Base-by-base conservation (phyloP, 352 stramenopile species). In the Pythium diclinum region DNA sequence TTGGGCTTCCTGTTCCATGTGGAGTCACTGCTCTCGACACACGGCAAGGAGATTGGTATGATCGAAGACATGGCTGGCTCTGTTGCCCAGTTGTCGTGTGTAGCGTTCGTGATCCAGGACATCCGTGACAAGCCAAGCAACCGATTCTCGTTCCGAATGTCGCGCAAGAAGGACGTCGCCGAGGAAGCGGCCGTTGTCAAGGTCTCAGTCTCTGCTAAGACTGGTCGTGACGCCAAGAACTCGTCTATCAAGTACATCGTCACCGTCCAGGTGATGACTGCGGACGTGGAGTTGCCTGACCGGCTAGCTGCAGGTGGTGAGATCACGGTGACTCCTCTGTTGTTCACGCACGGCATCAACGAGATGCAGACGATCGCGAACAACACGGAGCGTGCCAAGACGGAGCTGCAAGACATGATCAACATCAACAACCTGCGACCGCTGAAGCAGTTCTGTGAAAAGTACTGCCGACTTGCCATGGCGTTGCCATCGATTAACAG, bases 21-120 rank as follows among this genome's bases (percentile, higher is more conserved):
- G 49, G 94, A 98, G 71, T 97, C 92, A 3, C 75, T 99, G 17
- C 68, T 99, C 6, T 97, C 87, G 67, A 97, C 96, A 6, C 92
- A 97, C 51, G 95, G 95, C 56, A 98, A 98, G 65, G 96, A 99
- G 69, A 88, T 98, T 32, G 92, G 92, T 28, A 99, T 99, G 96
- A 78, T 99, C 13, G 83, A 97, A 74, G 91, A 97, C 73, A 91
- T 97, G 79, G 83, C 80, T 8, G 91, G 84, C 14, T 66, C 90
- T 0, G 70, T 95, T 9, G 85, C 91, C 33, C 82, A 91, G 61
- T 54, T 97, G n/a, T 88, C 75, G 40, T 92, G 81, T 46, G 85
- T 96, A 5, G 79, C 84, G n/a, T 96, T 96, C 65, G 81, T 93
- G 48, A 77, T 96, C 16, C 77, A 94, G 63, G 87, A 95, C 56